A percentile compares a stretch with the other conserved stretches of the same genome.
phyloP scores from a whole-genome alignment of 192 early-diverging fungal genomes.

The Rhizophagus prolifer region DNA sequence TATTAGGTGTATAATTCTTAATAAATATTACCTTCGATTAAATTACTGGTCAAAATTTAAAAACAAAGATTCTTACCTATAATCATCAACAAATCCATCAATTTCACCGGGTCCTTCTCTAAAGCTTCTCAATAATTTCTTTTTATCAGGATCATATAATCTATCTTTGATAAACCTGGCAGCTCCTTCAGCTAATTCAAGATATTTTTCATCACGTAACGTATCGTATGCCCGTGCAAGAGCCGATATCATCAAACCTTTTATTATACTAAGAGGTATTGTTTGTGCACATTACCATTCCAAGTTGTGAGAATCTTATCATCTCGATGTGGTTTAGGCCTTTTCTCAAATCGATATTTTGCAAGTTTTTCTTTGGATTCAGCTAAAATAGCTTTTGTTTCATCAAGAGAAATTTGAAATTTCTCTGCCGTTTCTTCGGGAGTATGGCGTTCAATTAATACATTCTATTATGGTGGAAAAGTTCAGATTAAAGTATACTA shows the following conservation, averaged over 20 bases:
- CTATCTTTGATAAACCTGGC: slow-evolving; percentile 47
- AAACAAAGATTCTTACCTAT: slow-evolving; percentile 38
- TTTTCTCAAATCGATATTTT: slow-evolving; percentile 38
- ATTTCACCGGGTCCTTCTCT: slow-evolving; percentile 48
- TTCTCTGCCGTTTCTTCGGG: slow-evolving; percentile 43
- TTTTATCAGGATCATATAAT: slow-evolving; percentile 43
- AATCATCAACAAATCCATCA: slow-evolving; percentile 61
- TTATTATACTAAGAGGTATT: too few species aligned
- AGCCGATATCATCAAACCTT: slow-evolving; percentile 56
- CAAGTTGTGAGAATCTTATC: slow-evolving; percentile 64
- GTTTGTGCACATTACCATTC: slow-evolving; percentile 45
- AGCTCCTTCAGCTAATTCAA: slow-evolving; percentile 45
- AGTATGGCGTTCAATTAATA: slow-evolving; percentile 46
- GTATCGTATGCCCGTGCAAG: slow-evolving; percentile 41
- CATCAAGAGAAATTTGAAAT: slow-evolving; percentile 32
- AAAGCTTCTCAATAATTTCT: slow-evolving; percentile 46
- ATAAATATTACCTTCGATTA: slow-evolving; percentile 19
- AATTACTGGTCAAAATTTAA: background rate
- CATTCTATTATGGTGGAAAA: slow-evolving; percentile 41
- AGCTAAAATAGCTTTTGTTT: slow-evolving; percentile 35
- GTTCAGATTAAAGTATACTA: background rate
- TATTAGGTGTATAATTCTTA: too few species aligned
- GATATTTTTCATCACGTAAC: slow-evolving; percentile 34
- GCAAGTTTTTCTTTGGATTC: slow-evolving; percentile 41
- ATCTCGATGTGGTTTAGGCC: slow-evolving; percentile 59